These are phyloP conservation scores for Epipyxis sp. DNA, from an alignment of 108 stramenopile species.

Conservation along the genomic window DNA sequence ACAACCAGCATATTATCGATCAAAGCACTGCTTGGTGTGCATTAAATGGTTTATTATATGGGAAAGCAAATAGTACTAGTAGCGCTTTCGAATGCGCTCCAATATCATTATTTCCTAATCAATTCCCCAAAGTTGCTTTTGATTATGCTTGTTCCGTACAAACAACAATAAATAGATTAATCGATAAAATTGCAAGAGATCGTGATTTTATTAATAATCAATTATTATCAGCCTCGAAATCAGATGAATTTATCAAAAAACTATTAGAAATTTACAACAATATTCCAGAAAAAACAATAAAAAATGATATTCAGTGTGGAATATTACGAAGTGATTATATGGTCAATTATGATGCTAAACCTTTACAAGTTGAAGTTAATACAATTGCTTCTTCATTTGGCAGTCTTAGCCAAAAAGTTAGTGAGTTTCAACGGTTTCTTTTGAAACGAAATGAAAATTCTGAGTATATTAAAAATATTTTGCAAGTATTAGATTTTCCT, in stretches of 20 bases:
- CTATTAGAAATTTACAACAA: slow-evolving; percentile 69
- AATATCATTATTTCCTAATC: slow-evolving; percentile 75
- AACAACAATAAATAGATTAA: slow-evolving; percentile 70
- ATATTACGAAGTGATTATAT: slow-evolving; percentile 95
- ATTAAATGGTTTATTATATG: not conserved
- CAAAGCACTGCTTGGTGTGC: slow-evolving; percentile 7
- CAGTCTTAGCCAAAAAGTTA: slow-evolving; percentile 46
- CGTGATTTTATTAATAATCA: slow-evolving; percentile 59
- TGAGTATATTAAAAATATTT: not conserved
- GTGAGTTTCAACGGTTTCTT: slow-evolving; percentile 55
- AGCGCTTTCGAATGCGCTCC: too few species aligned
- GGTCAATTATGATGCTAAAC: slow-evolving; percentile 49
- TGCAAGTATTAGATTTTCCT: not conserved
- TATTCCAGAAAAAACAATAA: slow-evolving; percentile 53
- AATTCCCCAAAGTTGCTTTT: slow-evolving; percentile 67
- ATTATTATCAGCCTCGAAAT: slow-evolving; percentile 59
- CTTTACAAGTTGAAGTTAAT: slow-evolving; percentile 89
- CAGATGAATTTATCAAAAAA: slow-evolving; percentile 78
- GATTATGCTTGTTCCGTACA: slow-evolving; percentile 60
- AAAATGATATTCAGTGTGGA: slow-evolving; percentile 66
- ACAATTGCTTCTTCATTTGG: slow-evolving; percentile 95
- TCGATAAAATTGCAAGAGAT: slow-evolving; percentile 77
- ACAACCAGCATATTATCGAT: not conserved
- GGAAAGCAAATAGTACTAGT: not conserved
- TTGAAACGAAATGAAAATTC: slow-evolving; percentile 5